Conservation (phyloP, 495 filamentous ascomycete species). For the Geopyxis carbonaria region DNA sequence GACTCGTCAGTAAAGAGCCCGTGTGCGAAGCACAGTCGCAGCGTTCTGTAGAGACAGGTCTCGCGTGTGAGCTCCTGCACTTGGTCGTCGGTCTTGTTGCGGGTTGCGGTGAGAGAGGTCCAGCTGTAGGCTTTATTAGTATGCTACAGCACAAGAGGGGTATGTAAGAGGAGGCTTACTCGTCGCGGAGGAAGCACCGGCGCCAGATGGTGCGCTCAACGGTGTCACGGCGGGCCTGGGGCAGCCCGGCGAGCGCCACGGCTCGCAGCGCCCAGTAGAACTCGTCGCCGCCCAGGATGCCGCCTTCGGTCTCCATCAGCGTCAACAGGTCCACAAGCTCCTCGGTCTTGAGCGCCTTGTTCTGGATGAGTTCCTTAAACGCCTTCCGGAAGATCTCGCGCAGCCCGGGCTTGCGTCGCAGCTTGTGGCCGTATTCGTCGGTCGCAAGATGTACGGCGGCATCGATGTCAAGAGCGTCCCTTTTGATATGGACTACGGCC, state of each 20-base stretch:
- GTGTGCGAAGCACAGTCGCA: slow-evolving; percentile 18
- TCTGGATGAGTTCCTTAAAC: slow-evolving; percentile 46
- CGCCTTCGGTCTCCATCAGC: slow-evolving; percentile 38
- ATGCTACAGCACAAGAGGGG: slow-evolving; percentile 32
- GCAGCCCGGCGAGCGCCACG: slow-evolving; percentile 38
- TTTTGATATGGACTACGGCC: slow-evolving; percentile 33
- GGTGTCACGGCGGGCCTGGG: slow-evolving; percentile 35
- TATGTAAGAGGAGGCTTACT: slow-evolving; percentile 54
- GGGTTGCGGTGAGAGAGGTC: slow-evolving; percentile 22
- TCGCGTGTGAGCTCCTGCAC: slow-evolving; percentile 17
- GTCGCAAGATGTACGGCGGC: slow-evolving; percentile 60
- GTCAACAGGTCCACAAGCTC: slow-evolving; percentile 70
- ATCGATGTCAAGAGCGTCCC: slow-evolving; percentile 54
- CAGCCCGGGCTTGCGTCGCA: slow-evolving; percentile 45
- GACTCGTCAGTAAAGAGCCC: slow-evolving; percentile 18
- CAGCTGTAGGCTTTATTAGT: slow-evolving; percentile 15
- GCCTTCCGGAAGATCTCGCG: slow-evolving; percentile 45
- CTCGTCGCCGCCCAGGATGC: slow-evolving; percentile 21
- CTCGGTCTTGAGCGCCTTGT: slow-evolving; percentile 47
- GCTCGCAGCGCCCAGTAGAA: slow-evolving; percentile 59
- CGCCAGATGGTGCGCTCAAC: slow-evolving; percentile 66
- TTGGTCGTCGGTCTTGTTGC: slow-evolving; percentile 19
- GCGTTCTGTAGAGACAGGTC: slow-evolving; percentile 24
- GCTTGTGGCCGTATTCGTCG: slow-evolving; percentile 42
- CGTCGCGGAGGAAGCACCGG: slow-evolving; percentile 57